A percentile compares a stretch with the other conserved stretches of the same genome.
phyloP scores from a whole-genome alignment of 257 asterid species.

The Solanum sejunctum region DNA sequence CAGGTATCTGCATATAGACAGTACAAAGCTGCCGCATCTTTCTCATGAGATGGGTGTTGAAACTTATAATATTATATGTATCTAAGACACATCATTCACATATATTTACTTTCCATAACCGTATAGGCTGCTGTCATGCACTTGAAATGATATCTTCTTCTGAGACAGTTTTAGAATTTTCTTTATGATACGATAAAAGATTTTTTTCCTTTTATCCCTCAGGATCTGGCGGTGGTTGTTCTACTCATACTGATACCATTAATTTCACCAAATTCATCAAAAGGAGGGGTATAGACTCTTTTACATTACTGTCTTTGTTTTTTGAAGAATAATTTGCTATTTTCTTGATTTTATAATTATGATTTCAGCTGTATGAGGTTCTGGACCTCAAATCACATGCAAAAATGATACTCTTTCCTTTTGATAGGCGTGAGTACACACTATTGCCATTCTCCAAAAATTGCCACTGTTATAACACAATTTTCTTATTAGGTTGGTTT shows the following conservation, averaged over 20 bases:
- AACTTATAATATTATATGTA: neutral
- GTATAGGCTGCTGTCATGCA: neutral
- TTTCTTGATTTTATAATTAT: neutral
- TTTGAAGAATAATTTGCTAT: neutral
- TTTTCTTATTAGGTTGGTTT: conserved; percentile 58
- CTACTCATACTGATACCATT: conserved; percentile 97
- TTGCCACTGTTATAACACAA: neutral
- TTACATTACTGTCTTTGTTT: neutral
- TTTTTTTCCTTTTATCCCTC: conserved; percentile 11
- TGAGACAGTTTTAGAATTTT: neutral
- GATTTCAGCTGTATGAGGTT: neutral
- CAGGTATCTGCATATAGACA: conserved; percentile 43
- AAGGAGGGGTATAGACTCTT: conserved; percentile 82
- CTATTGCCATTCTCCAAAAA: neutral
- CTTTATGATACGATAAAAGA: neutral
- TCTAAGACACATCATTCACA: neutral
- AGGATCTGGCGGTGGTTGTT: conserved; percentile 99
- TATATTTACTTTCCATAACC: neutral
- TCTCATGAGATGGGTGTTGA: neutral
- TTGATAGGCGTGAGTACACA: neutral
- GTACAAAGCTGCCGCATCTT: neutral
- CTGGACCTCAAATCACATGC: neutral
- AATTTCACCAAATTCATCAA: conserved; percentile 91
- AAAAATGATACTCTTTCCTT: neutral
- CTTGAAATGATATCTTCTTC: neutral